A percentile compares a stretch with the other conserved stretches of the same genome.
phyloP scores from a whole-genome alignment of 208 protist species.

The Acanthamoeba healyi region DNA sequence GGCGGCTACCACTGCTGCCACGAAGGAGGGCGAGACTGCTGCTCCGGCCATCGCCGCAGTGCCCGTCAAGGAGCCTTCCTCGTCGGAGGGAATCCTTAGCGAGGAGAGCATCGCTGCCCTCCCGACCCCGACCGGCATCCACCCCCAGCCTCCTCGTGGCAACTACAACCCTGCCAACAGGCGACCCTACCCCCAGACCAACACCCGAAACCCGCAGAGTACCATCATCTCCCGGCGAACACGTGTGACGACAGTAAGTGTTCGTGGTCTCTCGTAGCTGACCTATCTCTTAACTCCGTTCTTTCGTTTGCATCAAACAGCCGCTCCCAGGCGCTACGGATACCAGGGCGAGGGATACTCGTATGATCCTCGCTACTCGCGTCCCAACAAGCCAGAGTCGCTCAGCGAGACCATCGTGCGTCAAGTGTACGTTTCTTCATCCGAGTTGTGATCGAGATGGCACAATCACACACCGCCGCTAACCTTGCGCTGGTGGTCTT shows the following conservation, averaged over 20 bases:
- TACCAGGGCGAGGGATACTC: background rate
- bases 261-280: no score
- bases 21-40: background rate
- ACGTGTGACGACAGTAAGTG: no score
- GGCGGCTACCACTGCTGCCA: background rate
- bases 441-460: background rate
- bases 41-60: background rate
- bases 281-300: background rate
- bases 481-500: background rate
- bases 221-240: background rate
- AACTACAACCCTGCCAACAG: background rate
- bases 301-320: background rate
- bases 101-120: background rate
- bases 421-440: conserved; percentile 5
- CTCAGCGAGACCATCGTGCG: background rate
- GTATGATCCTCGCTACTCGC: background rate
- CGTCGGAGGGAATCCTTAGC: background rate
- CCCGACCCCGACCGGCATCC: background rate
- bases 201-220: background rate
- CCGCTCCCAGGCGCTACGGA: background rate
- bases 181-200: background rate
- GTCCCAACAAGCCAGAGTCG: background rate
- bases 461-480: background rate
- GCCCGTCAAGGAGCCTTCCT: background rate
- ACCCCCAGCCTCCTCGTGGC: background rate